Conservation (phyloP, 2,329 filamentous ascomycete genomes). For the Pseudogymnoascus sp. region DNA sequence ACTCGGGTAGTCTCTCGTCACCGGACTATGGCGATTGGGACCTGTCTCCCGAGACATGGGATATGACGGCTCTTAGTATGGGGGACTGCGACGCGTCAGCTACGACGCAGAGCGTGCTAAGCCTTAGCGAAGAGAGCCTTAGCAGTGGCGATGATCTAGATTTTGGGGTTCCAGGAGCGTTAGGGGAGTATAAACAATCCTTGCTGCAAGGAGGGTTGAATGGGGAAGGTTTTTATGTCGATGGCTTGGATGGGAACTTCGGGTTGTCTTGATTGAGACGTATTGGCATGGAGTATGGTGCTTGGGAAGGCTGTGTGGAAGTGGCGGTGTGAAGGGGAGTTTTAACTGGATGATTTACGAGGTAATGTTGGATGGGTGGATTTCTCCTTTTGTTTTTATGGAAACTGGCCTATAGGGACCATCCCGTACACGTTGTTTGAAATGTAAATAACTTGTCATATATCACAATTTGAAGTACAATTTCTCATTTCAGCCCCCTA, state of each 20-base stretch:
- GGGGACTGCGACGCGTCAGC: conserved; percentile 29
- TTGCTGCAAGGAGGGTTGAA: conserved; percentile 15
- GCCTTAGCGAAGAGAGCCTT: conserved; percentile 51
- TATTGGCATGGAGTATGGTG: background rate
- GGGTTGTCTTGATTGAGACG: conserved; percentile 28
- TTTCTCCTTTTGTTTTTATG: background rate
- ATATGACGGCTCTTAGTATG: conserved; percentile 32
- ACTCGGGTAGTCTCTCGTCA: background rate
- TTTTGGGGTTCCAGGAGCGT: background rate
- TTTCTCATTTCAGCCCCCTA: background rate
- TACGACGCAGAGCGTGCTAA: conserved; percentile 45
- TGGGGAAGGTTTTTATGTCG: conserved; percentile 22
- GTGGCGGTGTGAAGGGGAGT: background rate
- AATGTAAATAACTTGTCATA: conserved; percentile 2
- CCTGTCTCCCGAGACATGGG: conserved; percentile 50
- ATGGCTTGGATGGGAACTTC: conserved; percentile 33
- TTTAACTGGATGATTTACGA: background rate
- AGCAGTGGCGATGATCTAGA: conserved; percentile 40
- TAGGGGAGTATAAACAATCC: conserved; percentile 17
- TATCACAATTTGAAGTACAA: background rate
- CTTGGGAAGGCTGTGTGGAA: background rate
- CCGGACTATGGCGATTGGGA: conserved; percentile 8
- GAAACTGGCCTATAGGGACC: background rate
- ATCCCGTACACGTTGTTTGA: background rate
- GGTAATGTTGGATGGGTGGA: background rate